These are phyloP conservation scores for Beauveria bassiana DNA, from an alignment of 2,329 filamentous ascomycete genomes.

Conservation along the genomic window DNA sequence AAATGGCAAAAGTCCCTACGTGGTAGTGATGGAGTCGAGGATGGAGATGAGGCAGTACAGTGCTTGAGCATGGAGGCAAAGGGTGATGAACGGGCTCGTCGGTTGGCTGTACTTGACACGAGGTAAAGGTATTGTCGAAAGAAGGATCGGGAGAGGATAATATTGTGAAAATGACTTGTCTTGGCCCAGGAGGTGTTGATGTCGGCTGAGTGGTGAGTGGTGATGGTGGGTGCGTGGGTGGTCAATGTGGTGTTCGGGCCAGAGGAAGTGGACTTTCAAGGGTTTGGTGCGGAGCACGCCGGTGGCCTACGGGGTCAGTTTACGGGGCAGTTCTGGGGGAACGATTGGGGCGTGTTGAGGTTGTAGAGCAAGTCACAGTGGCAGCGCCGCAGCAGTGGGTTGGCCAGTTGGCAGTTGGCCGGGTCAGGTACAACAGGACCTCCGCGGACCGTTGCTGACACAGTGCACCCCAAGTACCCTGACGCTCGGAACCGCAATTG, in stretches of 20 bases:
- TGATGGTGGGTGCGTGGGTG: background rate
- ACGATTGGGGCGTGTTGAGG: background rate
- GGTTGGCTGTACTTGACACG: background rate
- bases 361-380: background rate
- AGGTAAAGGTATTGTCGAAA: background rate
- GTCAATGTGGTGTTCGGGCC: conserved; percentile 2
- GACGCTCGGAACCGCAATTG: background rate
- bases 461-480: background rate
- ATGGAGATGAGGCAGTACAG: background rate
- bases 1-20: background rate
- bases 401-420: background rate
- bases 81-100: background rate
- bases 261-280: conserved; percentile 6
- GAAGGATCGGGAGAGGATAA: background rate
- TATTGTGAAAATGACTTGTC: background rate
- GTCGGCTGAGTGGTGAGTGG: background rate
- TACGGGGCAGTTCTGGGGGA: background rate
- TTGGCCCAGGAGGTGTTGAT: background rate
- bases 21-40: background rate
- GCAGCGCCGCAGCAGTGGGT: too few species aligned
- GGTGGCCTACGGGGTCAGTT: background rate
- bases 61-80: too few species aligned
- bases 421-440: background rate
- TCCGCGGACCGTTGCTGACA: background rate
- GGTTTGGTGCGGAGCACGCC: conserved; percentile 7